Evolutionary conservation across 805 yeast species (phyloP).

Genomic region (Zygosaccharomyces rouxii): DNA sequence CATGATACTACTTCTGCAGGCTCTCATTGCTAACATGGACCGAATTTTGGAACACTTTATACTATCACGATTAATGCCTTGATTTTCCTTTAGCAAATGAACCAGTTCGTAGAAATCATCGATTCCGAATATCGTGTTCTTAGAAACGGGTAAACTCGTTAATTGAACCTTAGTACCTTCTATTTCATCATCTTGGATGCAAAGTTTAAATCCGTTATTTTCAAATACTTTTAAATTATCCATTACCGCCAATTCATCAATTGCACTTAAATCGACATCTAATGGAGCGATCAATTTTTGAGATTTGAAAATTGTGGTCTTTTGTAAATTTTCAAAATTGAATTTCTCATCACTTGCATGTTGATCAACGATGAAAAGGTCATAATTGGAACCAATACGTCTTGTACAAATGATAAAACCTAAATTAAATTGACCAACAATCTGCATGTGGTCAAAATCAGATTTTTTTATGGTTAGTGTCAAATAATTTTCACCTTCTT

Average conservation of each 20-base stretch:
- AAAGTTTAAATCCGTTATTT: conserved; percentile 72
- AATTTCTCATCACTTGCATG: conserved; percentile 96
- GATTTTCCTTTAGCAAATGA: conserved; percentile 56
- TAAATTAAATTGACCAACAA: conserved; percentile 92
- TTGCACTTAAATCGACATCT: conserved; percentile 57
- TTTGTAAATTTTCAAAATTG: conserved; percentile 73
- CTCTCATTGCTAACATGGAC: conserved; percentile 87
- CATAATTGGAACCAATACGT: conserved; percentile 38
- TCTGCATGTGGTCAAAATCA: conserved; percentile 70
- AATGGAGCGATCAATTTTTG: conserved; percentile 67
- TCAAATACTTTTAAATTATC: conserved; percentile 56
- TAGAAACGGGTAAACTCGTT: conserved; percentile 67
- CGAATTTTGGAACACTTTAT: conserved; percentile 71
- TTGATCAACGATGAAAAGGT: conserved; percentile 87
- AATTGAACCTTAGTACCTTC: conserved; percentile 58
- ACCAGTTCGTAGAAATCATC: conserved; percentile 73
- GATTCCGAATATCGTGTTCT: conserved; percentile 59
- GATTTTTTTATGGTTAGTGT: conserved; percentile 60
- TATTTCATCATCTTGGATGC: conserved; percentile 43
- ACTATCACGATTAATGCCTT: conserved; percentile 37
- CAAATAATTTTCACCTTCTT: conserved; percentile 54
- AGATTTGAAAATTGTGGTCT: conserved; percentile 51
- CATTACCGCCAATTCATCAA: conserved; percentile 71
- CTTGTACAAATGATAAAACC: conserved; percentile 83
- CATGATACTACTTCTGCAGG: conserved; percentile 93